These are phyloP conservation scores for Fraxinus baroniana DNA, from an alignment of 305 asterid genomes.

Conservation along the genomic window DNA sequence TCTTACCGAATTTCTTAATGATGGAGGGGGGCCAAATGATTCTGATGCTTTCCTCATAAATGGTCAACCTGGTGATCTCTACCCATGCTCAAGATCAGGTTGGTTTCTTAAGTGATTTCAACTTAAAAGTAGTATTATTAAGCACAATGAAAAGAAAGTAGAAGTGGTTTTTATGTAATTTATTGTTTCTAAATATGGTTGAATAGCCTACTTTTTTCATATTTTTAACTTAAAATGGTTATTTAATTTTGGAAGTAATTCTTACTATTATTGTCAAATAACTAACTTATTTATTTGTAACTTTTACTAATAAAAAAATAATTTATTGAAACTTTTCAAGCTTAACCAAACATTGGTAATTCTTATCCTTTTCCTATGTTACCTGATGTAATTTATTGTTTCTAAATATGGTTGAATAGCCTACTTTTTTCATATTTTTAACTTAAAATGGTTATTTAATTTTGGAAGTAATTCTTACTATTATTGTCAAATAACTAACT, in stretches of 20 bases:
- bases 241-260: not conserved
- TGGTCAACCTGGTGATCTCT: conserved; percentile 66
- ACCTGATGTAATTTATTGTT: not conserved
- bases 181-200: not conserved
- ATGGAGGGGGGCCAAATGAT: conserved; percentile 39
- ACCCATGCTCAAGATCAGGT: conserved; percentile 59
- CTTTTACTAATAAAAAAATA: no score
- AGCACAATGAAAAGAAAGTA: not conserved
- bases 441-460: no score
- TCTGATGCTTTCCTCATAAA: conserved; percentile 64
- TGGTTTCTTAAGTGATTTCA: not conserved
- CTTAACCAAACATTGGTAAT: not conserved
- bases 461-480: not conserved
- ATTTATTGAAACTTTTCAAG: not conserved
- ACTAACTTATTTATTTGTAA: not conserved
- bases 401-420: not conserved
- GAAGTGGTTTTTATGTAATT: not conserved
- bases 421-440: no score
- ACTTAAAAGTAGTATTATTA: not conserved
- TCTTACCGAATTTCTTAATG: conserved; percentile 15
- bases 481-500: not conserved
- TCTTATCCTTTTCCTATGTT: not conserved
- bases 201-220: not conserved
- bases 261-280: not conserved
- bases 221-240: no score